Evolutionary conservation across 2,329 filamentous ascomycete genomes (phyloP), one percentile per base, ranked within the genome.

Genomic region (Penicillium brasilianum): DNA sequence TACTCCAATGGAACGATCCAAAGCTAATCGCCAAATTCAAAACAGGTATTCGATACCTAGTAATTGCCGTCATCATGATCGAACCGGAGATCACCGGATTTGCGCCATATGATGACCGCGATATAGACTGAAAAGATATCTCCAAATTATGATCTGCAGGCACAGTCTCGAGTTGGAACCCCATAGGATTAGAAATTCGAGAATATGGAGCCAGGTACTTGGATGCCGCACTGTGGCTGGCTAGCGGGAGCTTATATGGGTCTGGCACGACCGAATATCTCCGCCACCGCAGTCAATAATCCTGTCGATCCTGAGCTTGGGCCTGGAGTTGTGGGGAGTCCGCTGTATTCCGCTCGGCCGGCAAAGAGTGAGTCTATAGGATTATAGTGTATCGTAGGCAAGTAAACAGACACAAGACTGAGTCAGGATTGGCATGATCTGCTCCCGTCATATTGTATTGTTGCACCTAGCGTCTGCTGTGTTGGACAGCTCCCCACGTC

Each of bases 101-200:
- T 48, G 44, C 57, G 52, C 43, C 25, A 10, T 10, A 18, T 28
- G 32, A 59, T 50, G 41, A 9, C 32, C 32, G 16, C 34, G 32
- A 59, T 50, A 34, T 39, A 32, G n/a, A 46, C 51, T 11, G 39
- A 34, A 22, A n/a, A 18, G 14, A 41, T 9, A 55, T 13, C 28
- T 13, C 20, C 59, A 66, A 50, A 66, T 66, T 66, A 28, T 58
- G 64, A 66, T 66, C 64, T 60, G 57, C 64, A 59, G 51, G 51
- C 52, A 41, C 51, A 53, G 36, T 48, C 55, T 22, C 30, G 25
- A 32, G 46, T 44, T 55, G 41, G 53, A 44, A 14, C 5, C n/a
- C 18, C 25, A 57, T 43, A 28, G 36, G 36, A 46, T 28, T 51
- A 55, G 44, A 48, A 48, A 48, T 22, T 55, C 37, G 55, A 55